Evolutionary conservation across 306 rosid species (phyloP), one percentile per base, ranked within the genome.

Genomic region (Cyamopsis tetragonoloba): DNA sequence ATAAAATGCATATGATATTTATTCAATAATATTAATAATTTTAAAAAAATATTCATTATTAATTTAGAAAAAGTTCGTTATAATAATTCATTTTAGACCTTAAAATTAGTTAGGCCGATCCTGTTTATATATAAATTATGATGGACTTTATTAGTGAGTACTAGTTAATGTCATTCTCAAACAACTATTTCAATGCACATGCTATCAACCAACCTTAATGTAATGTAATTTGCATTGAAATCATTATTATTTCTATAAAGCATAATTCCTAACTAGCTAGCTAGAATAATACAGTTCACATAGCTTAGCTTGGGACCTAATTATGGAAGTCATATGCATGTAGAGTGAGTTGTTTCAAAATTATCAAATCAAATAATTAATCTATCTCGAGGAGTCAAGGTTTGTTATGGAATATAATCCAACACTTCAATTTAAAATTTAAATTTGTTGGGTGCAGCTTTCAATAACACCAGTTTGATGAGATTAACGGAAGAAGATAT

Each of bases 171-270:
- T 47, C 30, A 51, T 22, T 28, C n/a, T n/a, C 26, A 18, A 64
- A 66, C 53, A 68, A 64, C 75, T 61, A 51, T 62, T 68, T 64
- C 75, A 38, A 9, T 76, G 76, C 87, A 84, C 86, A 72, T 82
- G 80, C 79, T 76, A 70, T 37, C 41, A 65, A 37, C 58, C 32
- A 20, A 59, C 46, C 68, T 78, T 39, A 18, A n/a, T n/a, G n/a
- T n/a, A 30, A 31, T 76, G 48, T 41, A 71, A 57, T 37, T 39
- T 15, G 30, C 80, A 39, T 50, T 54, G 53, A 47, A 78, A 68
- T 78, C 43, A 69, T 75, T 72, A 68, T 78, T 38, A 69, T 75
- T 72, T 60, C 41, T 53, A 60, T 55, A 75, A 56, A 80, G 83
- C 71, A 77, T 62, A 43, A 11, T 19, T 39, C 22, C 41, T 63